A percentile compares a stretch with the other conserved stretches of the same genome.
Evolutionary conservation across 116 monocot species (phyloP).

Genomic region (Dioscorea cayenensis): DNA sequence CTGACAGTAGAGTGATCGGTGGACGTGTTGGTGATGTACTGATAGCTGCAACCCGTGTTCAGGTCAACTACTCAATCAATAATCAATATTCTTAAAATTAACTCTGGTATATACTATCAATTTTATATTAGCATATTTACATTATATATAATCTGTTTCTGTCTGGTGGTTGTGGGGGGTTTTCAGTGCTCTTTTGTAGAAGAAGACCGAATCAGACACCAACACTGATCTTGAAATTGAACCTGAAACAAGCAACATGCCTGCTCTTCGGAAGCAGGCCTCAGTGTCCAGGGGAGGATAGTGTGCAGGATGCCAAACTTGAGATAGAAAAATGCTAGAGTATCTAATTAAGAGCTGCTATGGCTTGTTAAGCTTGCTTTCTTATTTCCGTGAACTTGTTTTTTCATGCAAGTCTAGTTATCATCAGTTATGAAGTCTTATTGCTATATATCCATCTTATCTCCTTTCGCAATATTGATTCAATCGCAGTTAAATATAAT

Average conservation of each 20-base stretch:
- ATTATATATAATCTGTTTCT: neutral
- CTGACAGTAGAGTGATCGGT: conserved; percentile 74
- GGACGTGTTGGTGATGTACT: conserved; percentile 70
- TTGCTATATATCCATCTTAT: neutral
- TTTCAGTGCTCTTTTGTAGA: conserved; percentile 37
- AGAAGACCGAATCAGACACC: conserved; percentile 20
- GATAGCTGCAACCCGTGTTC: conserved; percentile 70
- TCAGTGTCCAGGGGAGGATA: conserved; percentile 19
- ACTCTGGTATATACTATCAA: no score
- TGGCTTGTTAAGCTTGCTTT: no score
- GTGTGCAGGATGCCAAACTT: conserved; percentile 9
- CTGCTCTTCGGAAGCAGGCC: conserved; percentile 2
- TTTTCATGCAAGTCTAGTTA: no score
- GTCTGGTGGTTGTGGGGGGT: conserved; percentile 66
- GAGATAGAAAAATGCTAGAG: conserved; percentile 23
- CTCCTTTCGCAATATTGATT: neutral
- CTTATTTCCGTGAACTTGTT: neutral
- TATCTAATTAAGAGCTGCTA: neutral
- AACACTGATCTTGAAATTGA: conserved; percentile 2
- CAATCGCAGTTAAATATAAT: no score
- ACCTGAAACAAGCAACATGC: neutral
- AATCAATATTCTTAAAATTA: no score
- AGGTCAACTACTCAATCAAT: conserved; percentile 21
- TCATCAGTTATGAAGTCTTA: no score
- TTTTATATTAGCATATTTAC: no score